These are phyloP conservation scores for Amanita pallidorosea DNA, from an alignment of 768 basidiomycete genomes.

Conservation along the genomic window DNA sequence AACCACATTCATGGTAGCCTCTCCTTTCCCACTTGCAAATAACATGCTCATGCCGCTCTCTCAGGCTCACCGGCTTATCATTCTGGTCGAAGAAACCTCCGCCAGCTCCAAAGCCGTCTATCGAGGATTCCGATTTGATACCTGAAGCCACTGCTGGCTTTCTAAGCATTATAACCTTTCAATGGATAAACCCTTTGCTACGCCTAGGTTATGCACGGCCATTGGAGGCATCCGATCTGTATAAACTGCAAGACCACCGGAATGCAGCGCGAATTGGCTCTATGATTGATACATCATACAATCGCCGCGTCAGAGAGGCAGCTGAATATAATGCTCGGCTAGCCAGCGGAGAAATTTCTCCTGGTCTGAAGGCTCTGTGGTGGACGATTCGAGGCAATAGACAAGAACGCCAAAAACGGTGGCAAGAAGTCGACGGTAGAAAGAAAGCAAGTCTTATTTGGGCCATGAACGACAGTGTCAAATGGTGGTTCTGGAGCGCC, in stretches of 20 bases:
- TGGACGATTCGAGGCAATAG: constrained; percentile 51
- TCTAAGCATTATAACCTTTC: constrained; percentile 52
- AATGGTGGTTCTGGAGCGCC: constrained; percentile 70
- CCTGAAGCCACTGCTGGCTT: constrained; percentile 60
- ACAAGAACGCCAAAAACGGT: constrained; percentile 44
- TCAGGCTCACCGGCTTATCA: neutral
- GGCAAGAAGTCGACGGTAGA: constrained; percentile 56
- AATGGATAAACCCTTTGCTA: constrained; percentile 68
- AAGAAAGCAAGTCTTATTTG: constrained; percentile 49
- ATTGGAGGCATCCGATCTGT: constrained; percentile 72
- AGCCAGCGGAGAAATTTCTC: constrained; percentile 49
- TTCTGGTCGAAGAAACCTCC: constrained; percentile 21
- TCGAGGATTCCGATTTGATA: constrained; percentile 49
- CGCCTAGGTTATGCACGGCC: constrained; percentile 71
- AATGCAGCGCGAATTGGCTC: constrained; percentile 51
- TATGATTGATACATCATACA: constrained; percentile 55
- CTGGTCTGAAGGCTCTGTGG: constrained; percentile 41
- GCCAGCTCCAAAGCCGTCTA: constrained; percentile 35
- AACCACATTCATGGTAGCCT: neutral
- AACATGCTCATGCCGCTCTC: neutral
- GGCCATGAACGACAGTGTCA: constrained; percentile 71
- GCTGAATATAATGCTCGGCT: constrained; percentile 64
- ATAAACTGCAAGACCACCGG: constrained; percentile 58
- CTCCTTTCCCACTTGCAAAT: neutral
- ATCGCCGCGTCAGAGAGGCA: constrained; percentile 42